Base-by-base conservation (phyloP, 108 stramenopile species). In the Nitzschia sp. region DNA sequence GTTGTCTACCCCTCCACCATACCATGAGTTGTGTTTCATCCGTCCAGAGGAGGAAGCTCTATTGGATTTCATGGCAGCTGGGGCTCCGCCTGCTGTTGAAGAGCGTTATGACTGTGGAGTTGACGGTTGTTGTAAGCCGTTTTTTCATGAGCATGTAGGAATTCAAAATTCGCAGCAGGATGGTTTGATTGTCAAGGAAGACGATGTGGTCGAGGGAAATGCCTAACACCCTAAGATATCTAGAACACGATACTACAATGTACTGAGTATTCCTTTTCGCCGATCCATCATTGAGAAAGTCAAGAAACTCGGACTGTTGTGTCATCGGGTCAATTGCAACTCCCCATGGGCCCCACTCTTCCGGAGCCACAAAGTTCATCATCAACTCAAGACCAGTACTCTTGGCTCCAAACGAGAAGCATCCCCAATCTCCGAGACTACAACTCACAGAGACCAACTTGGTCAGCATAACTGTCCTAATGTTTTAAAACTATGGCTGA, bases 61-160 rank as follows among this genome's bases (percentile, higher is more conserved):
- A 55, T 68, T 84, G 76, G 89, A 85, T 24, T 85, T 71, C 17
- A 71, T 90, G 76, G 63, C 37, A 9, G 19, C 43, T 29, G 39
- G 59, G 53, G 52, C 61, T 53, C 25, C 67, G 21, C 22, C 42
- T 39, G 39, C 68, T 20, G 69, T 41, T 19, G 77, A 80, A 70
- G 60, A 75, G n/a, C 52, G 73, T 29, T 93, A 86, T 57, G 70
- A 87, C 54, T 93, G 92, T 60, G 92, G 92, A 29, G 65, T 89
- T 8, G 71, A 57, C 7, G 86, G 83, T 9, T 93, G 92, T 76
- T 51, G 59, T 37, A 90, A 90, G 62, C 48, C 78, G 0, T 93
- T 90, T 69, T 52, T 50, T 19, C 92, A 93, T 69, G 85, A 93
- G 51, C 92, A 93, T 74, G 83, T 93, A 0, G 92, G 92, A 0